Conservation (phyloP, 2,329 filamentous ascomycete genomes). For the Sclerotinia spermophila region DNA sequence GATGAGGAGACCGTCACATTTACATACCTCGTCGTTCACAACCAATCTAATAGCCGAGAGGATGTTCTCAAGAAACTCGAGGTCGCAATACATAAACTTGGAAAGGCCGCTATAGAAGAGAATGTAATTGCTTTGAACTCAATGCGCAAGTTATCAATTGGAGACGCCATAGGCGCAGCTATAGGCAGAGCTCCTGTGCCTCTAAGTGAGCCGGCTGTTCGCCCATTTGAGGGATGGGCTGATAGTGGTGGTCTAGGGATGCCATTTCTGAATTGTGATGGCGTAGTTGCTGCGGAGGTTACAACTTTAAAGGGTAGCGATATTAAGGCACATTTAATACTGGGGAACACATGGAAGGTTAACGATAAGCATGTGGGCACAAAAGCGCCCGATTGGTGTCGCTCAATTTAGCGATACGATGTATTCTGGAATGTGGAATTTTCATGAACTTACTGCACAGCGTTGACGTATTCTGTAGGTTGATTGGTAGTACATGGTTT, state of each 20-base stretch:
- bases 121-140: background rate
- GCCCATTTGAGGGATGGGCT: slow-evolving; percentile 5
- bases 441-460: background rate
- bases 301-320: slow-evolving; percentile 3
- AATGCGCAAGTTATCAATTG: background rate
- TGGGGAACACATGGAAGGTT: slow-evolving; percentile 3
- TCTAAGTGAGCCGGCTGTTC: background rate
- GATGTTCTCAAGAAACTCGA: slow-evolving; percentile 5
- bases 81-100: background rate
- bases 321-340: background rate
- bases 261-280: slow-evolving; percentile 14
- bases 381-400: background rate
- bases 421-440: slow-evolving; percentile 12
- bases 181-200: background rate
- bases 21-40: slow-evolving; percentile 1
- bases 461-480: background rate
- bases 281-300: background rate
- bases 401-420: background rate
- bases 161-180: slow-evolving; percentile 8
- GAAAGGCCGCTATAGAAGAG: background rate
- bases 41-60: background rate
- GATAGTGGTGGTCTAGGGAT: background rate
- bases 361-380: background rate
- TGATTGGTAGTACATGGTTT: background rate
- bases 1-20: slow-evolving; percentile 10